phyloP scores from a whole-genome alignment of 306 rosid genomes.

The Luffa acutangula region DNA sequence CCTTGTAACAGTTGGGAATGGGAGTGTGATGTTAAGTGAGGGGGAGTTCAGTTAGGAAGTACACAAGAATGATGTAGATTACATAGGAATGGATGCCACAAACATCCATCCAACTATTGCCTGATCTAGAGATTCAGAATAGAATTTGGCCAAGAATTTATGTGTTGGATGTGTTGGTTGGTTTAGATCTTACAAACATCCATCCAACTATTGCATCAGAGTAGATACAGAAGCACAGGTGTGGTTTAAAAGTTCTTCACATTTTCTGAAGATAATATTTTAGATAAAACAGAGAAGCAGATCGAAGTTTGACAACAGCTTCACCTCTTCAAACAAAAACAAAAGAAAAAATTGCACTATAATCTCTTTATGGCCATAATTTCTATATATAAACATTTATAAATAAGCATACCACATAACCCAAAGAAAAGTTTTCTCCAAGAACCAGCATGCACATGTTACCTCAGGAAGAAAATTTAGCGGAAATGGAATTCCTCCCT shows the following conservation, averaged over 20 bases:
- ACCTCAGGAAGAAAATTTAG: conserved; percentile 92
- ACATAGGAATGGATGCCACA: not conserved
- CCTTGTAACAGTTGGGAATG: not conserved
- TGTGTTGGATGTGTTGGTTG: no score
- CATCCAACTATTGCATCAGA: not conserved
- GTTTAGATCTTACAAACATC: not conserved
- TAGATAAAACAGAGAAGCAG: not conserved
- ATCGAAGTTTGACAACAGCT: not conserved
- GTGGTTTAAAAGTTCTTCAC: not conserved
- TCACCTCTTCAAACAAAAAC: not conserved
- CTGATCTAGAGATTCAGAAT: not conserved
- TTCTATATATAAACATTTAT: not conserved
- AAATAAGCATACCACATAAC: not conserved
- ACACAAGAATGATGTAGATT: not conserved
- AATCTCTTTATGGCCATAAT: not conserved
- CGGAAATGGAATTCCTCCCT: conserved; percentile 50
- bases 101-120: not conserved
- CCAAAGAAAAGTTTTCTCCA: not conserved
- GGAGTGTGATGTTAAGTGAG: not conserved
- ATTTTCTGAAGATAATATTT: no score
- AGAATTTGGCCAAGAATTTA: not conserved
- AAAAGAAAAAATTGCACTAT: not conserved
- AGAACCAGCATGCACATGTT: conserved; percentile 11
- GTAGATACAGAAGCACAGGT: not conserved
- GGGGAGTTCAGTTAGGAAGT: not conserved